Percentiles rank a stretch among this genome's conserved stretches.
Conservation (phyloP, 116 monocot species). For the Dioscorea cayenensis region DNA sequence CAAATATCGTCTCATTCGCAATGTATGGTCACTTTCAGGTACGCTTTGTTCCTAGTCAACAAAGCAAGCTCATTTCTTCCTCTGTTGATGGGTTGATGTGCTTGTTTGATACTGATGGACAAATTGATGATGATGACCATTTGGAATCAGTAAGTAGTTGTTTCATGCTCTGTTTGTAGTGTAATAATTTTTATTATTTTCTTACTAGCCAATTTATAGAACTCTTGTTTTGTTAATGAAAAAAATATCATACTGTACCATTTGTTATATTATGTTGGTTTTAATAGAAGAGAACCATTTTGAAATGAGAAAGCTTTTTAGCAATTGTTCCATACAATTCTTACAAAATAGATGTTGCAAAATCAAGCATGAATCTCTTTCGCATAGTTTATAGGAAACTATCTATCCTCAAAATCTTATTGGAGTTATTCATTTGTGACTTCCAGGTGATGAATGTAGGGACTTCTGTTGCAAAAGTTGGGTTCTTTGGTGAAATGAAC, state of each 20-base stretch:
- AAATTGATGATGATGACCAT: conserved; percentile 71
- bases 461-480: conserved; percentile 83
- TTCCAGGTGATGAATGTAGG: conserved; percentile 91
- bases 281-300: no score
- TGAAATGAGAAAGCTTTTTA: no score
- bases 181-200: no score
- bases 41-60: conserved; percentile 59
- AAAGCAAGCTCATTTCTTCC: conserved; percentile 72
- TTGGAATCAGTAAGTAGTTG: conserved; percentile 60
- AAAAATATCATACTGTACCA: no score
- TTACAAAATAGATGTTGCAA: no score
- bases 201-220: no score
- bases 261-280: no score
- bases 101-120: conserved; percentile 67
- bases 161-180: neutral
- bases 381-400: no score
- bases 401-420: neutral
- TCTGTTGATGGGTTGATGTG: conserved; percentile 94
- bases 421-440: conserved; percentile 4
- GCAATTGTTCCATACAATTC: no score
- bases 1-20: neutral
- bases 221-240: no score
- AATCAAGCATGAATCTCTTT: no score
- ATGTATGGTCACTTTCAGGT: conserved; percentile 43
- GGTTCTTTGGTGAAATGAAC: conserved; percentile 78